Base-by-base conservation (phyloP, 805 yeast genomes). In the Ogataea methanolica region DNA sequence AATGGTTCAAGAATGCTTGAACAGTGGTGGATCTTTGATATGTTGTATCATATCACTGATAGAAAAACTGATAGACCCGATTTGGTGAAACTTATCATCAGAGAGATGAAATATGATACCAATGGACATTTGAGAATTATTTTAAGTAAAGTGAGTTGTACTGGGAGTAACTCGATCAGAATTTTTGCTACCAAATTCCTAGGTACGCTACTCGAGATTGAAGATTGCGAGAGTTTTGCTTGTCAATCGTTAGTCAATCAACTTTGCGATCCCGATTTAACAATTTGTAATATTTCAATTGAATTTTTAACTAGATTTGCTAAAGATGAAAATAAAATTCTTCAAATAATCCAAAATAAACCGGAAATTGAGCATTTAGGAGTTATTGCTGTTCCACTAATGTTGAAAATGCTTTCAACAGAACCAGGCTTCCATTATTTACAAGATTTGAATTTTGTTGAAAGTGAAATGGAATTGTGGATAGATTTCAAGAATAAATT, bases 11-110 rank as follows among this genome's bases (percentile, higher is more conserved):
- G 72, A 39, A 71, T 92, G 55, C 62, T 94, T 48, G 85, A 82
- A 43, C 82, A 86, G 51, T 88, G 96, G 94, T 85, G 90, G 56
- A 75, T 92, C 49, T 88, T 88, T 66, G 90, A 84, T 48, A 82
- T 88, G 66, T 71, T 90, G 44, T 83, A 85, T 56, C 88, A 88
- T 56, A 77, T 90, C 45, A 73, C 86, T 16, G 75, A 75, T 50
- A 75, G 75, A 35, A 69, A 75, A 5, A 72, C 78, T 12, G 63
- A 72, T 35, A 69, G 86, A 33, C 80, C 82, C 44, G 82, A 79
- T 54, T 66, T 88, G 39, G 68, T 86, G 12, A 66, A 76, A 31
- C 59, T 78, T 6, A 72, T 88, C 11, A 69, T 92, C 45, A 76
- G 78, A 34, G 80, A 80, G 43, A 67, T 91, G 61, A 83, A 83